Percentiles rank a stretch among this genome's conserved stretches.
phyloP scores from a whole-genome alignment of 371 early-diverging fungal genomes.

The Rhizopus stolonifer region DNA sequence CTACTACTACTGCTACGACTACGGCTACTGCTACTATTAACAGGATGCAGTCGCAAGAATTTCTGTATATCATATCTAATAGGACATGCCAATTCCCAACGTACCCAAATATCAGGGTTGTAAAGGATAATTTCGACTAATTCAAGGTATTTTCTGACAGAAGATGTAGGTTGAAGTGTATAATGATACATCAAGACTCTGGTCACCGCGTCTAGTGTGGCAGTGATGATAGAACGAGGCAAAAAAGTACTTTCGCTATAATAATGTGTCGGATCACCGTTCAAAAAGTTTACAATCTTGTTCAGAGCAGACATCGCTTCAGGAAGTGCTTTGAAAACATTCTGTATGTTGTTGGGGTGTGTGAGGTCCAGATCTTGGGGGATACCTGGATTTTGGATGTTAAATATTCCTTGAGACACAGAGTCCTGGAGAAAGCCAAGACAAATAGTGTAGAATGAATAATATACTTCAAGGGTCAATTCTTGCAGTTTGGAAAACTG shows the following conservation, averaged over 20 bases:
- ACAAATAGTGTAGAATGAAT: constrained; percentile 12
- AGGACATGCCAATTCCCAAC: constrained; percentile 7
- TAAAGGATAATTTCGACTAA: constrained; percentile 2
- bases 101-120: constrained; percentile 6
- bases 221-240: constrained; percentile 13
- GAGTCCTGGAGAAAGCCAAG: constrained; percentile 8
- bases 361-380: constrained; percentile 11
- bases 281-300: not conserved
- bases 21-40: too few species aligned
- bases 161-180: constrained; percentile 1
- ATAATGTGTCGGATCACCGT: constrained; percentile 6
- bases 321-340: not conserved
- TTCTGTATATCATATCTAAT: not conserved
- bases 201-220: constrained; percentile 10
- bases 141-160: constrained; percentile 12
- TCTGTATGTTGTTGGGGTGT: constrained; percentile 9
- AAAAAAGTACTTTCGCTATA: constrained; percentile 4
- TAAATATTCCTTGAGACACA: not conserved
- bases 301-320: constrained; percentile 1
- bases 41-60: constrained; percentile 3
- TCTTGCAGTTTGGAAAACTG: constrained; percentile 13
- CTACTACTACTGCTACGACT: too few species aligned
- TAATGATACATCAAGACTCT: constrained; percentile 21
- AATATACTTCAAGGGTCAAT: constrained; percentile 13
- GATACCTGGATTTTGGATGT: not conserved